Base-by-base conservation (phyloP, 768 basidiomycete genomes). In the Sporobolomyces pararoseus region DNA sequence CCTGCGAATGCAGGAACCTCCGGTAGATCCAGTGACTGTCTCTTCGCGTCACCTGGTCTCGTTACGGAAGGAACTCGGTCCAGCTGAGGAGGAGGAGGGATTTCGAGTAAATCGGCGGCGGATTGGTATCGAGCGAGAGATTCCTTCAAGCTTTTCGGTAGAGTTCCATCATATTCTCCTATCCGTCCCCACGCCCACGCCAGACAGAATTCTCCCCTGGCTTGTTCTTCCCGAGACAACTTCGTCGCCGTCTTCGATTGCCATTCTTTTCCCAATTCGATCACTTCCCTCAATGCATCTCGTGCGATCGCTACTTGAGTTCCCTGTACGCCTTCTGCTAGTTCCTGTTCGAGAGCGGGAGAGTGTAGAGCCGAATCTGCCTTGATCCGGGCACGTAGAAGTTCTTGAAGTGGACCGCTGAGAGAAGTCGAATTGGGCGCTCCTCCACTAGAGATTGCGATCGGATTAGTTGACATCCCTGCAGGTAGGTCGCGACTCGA, bases 181-280 rank as follows among this genome's bases (percentile, higher is more conserved):
- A 68, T 7, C 34, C 73, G 37, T 6, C 63, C 46, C 31, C 54
- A 23, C 4, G 73, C 73, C 66, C 70, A 74, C 13, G 63, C 73
- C 21, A 32, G 39, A 46, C 54, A 54, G 63, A 50, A 71, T 32
- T 29, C n/a, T 0, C 32, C 66, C 25, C 73, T 21, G 21, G 70
- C 73, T 23, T 65, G 58, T 25, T 71, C 29, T 19, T 71, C 70
- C 1, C 19, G 3, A 16, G 23, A 14, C n/a, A 42, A 13, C 50
- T 65, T 67, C 16, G 51, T 31, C 7, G 16, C 47, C 35, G 32
- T n/a, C 25, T 65, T 55, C 9, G 0, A 16, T 42, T 52, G 13
- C 60, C 52, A 62, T 10, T 34, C 59, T 19, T 21, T 32, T 3
- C 31, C 44, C 4, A 34, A 35, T 6, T 42, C 51, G 29, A 70